Evolutionary conservation across 352 stramenopile species (phyloP), one percentile per base, ranked within the genome.

Genomic region (Lagenidium giganteum): DNA sequence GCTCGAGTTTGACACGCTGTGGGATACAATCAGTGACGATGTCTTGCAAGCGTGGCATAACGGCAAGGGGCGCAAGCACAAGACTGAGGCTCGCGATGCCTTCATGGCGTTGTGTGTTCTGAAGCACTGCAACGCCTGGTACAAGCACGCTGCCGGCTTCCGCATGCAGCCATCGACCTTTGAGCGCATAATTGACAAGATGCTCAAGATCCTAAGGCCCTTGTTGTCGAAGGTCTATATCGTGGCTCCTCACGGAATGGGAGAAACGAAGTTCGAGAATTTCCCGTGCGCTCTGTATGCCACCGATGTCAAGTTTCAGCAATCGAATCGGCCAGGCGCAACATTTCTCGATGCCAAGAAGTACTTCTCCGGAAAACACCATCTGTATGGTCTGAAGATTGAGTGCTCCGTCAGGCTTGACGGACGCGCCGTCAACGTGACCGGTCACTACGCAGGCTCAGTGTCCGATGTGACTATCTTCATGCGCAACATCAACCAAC

Each of bases 321-420:
- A 64, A 22, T 28, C 43, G 2, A 52, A 58, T 34, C 46, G 45
- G 37, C 47, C 43, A n/a, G n/a, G n/a, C n/a, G n/a, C n/a, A n/a
- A n/a, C n/a, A n/a, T n/a, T n/a, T n/a, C n/a, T n/a, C n/a, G n/a
- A n/a, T n/a, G n/a, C n/a, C n/a, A n/a, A n/a, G n/a, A n/a, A n/a
- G n/a, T n/a, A n/a, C n/a, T n/a, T n/a, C n/a, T n/a, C n/a, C n/a
- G n/a, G n/a, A n/a, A 60, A 57, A 21, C 45, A 56, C 20, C 6
- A 47, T 5, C 31, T 65, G 1, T 44, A 65, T 20, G 45, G 50
- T 7, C 48, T 52, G 33, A 53, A 57, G 30, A 36, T 57, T 4
- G 49, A 57, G 32, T 41, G 56, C 3, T 57, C 49, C 1, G 49
- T 57, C 1, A 20, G 60, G 2, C 45, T 42, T 1, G 55, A 33